phyloP scores from a whole-genome alignment of 768 basidiomycete species.

The Amanita jacksonii region DNA sequence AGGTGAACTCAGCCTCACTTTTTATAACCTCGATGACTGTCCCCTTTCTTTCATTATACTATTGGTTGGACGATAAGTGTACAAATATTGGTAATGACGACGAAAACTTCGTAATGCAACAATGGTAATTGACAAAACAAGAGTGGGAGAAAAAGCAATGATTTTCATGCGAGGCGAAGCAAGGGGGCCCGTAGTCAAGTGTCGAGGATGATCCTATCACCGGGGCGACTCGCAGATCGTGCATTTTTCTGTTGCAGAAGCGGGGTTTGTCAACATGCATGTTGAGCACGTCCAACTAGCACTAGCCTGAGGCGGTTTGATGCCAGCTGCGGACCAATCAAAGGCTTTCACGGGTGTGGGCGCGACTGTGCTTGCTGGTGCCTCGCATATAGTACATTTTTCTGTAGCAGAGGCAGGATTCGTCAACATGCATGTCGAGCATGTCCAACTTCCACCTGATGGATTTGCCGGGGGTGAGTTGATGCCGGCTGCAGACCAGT shows the following conservation, averaged over 20 bases:
- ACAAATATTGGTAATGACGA: slow-evolving; percentile 11
- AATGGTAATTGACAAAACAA: slow-evolving; percentile 1
- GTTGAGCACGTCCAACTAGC: slow-evolving; percentile 46
- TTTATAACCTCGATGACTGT: not conserved
- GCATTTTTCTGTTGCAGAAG: slow-evolving; percentile 37
- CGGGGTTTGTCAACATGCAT: slow-evolving; percentile 44
- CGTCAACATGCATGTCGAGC: slow-evolving; percentile 39
- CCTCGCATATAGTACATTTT: slow-evolving; percentile 45
- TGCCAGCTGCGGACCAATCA: slow-evolving; percentile 54
- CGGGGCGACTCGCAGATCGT: slow-evolving; percentile 34
- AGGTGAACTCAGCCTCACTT: not conserved
- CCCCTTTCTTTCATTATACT: slow-evolving; percentile 4
- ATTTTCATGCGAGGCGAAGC: slow-evolving; percentile 1
- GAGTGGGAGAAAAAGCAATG: not conserved
- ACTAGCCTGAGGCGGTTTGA: slow-evolving; percentile 32
- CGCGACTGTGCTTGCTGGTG: not conserved
- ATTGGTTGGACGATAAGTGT: slow-evolving; percentile 7
- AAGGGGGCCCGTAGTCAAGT: too few relatives aligned
- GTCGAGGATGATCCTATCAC: too few relatives aligned
- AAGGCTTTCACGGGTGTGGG: slow-evolving; percentile 28
- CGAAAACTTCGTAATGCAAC: slow-evolving; percentile 3
- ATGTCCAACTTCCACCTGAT: slow-evolving; percentile 40
- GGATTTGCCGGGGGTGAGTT: slow-evolving; percentile 29
- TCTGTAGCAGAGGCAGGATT: slow-evolving; percentile 35
- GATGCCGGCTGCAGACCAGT: slow-evolving; percentile 55